A percentile compares a stretch with the other conserved stretches of the same genome.
Conservation (phyloP, 2,329 filamentous ascomycete genomes). For the Rutstroemia sp. region DNA sequence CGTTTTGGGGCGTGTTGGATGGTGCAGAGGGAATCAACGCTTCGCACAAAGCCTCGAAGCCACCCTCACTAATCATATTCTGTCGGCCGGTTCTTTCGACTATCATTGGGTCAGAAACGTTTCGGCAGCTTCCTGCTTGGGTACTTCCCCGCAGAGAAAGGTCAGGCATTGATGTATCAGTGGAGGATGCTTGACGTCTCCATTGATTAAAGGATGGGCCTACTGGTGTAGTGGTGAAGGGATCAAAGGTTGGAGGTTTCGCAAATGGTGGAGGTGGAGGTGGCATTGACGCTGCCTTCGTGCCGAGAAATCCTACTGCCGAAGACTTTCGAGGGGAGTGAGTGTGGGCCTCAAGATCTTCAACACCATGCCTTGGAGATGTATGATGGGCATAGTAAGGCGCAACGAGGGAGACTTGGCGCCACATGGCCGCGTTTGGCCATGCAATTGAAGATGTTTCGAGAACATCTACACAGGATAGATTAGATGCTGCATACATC, state of each 20-base stretch:
- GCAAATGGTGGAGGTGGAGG: constrained; percentile 19
- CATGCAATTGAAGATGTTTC: constrained; percentile 70
- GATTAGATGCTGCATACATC: constrained; percentile 1
- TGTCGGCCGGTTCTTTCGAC: constrained; percentile 15
- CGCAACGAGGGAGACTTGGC: constrained; percentile 36
- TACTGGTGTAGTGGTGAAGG: constrained; percentile 32
- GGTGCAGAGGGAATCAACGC: constrained; percentile 24
- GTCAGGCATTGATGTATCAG: constrained; percentile 42
- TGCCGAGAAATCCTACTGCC: constrained; percentile 19
- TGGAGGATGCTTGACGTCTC: constrained; percentile 32
- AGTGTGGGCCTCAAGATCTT: constrained; percentile 48
- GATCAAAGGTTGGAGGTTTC: constrained; percentile 31
- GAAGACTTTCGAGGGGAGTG: constrained; percentile 47
- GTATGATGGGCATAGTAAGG: constrained; percentile 23
- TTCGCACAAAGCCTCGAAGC: constrained; percentile 26
- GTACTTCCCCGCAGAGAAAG: constrained; percentile 28
- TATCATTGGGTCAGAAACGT: constrained; percentile 26
- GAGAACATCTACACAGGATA: constrained; percentile 50
- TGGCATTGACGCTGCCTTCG: constrained; percentile 1
- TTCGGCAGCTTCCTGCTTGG: constrained; percentile 30
- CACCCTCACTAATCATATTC: constrained; percentile 20
- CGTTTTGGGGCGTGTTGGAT: constrained; percentile 23
- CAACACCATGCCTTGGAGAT: constrained; percentile 33
- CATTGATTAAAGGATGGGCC: constrained; percentile 19
- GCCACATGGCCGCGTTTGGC: constrained; percentile 69